Conservation (phyloP, 768 basidiomycete genomes). For the Boletus insuetus region DNA sequence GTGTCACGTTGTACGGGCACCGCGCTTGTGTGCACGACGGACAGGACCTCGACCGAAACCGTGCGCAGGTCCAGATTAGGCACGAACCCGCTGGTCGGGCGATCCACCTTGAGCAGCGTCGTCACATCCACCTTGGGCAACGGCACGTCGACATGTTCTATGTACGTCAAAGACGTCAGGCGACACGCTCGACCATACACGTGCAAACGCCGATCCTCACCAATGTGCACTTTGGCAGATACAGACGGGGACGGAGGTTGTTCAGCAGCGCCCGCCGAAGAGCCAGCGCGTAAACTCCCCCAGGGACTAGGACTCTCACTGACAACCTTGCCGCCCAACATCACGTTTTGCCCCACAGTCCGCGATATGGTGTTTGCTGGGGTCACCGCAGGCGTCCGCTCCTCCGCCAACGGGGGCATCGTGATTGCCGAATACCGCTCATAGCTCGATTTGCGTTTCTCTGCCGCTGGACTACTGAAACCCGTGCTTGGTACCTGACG, state of each 20-base stretch:
- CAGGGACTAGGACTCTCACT: conserved; percentile 6
- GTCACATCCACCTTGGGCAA: conserved; percentile 43
- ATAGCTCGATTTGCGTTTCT: conserved; percentile 65
- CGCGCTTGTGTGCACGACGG: conserved; percentile 51
- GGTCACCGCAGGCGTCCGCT: conserved; percentile 53
- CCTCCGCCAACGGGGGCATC: conserved; percentile 68
- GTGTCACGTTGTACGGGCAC: conserved; percentile 43
- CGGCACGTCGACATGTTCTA: conserved; percentile 42
- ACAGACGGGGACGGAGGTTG: neutral
- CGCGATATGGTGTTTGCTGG: conserved; percentile 55
- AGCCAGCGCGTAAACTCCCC: conserved; percentile 8
- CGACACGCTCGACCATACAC: too few relatives aligned
- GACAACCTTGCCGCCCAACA: conserved; percentile 4
- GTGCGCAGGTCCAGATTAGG: conserved; percentile 42
- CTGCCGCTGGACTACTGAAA: conserved; percentile 29
- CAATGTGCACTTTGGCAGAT: conserved; percentile 30
- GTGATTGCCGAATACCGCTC: conserved; percentile 63
- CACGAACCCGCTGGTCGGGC: conserved; percentile 5
- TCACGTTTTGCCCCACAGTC: conserved; percentile 3
- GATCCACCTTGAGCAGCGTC: conserved; percentile 33
- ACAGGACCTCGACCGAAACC: conserved; percentile 74
- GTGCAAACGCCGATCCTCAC: conserved; percentile 21
- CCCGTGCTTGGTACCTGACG: conserved; percentile 17
- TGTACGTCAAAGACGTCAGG: conserved; percentile 1
- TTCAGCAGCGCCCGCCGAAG: neutral